Conservation (phyloP, 1,284 basidiomycete genomes). For the Nidula niveotomentosa region DNA sequence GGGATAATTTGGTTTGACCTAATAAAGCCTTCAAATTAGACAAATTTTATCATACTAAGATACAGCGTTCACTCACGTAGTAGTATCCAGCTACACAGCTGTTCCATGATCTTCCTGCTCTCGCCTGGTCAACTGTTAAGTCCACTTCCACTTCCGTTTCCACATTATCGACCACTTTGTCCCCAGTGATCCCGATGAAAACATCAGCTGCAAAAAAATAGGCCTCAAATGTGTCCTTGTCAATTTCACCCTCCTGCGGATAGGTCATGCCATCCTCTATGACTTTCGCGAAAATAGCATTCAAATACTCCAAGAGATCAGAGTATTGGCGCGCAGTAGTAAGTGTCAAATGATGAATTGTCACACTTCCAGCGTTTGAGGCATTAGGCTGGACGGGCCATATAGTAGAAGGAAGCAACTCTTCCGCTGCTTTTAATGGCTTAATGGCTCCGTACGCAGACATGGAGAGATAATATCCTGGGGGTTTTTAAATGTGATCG, state of each 20-base stretch:
- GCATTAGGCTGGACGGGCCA: conserved; percentile 15
- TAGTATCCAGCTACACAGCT: conserved; percentile 79
- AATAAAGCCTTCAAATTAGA: neutral
- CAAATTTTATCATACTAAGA: too few relatives aligned
- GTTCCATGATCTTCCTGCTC: conserved; percentile 57
- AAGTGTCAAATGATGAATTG: conserved; percentile 67
- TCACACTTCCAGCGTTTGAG: conserved; percentile 27
- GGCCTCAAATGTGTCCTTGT: conserved; percentile 54
- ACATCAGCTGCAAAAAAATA: conserved; percentile 82
- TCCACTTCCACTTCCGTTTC: conserved; percentile 17
- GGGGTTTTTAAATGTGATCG: too few relatives aligned
- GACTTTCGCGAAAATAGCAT: conserved; percentile 67
- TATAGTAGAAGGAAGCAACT: conserved; percentile 20
- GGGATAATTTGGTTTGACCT: conserved; percentile 91
- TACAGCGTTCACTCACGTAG: conserved; percentile 54
- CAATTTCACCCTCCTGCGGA: conserved; percentile 72
- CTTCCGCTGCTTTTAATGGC: neutral
- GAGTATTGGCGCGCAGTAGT: conserved; percentile 36
- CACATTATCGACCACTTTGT: conserved; percentile 15
- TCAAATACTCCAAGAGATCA: conserved; percentile 64
- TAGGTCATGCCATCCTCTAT: conserved; percentile 80
- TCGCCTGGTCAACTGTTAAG: conserved; percentile 41
- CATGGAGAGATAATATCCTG: neutral
- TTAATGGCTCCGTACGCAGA: neutral
- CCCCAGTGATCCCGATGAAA: conserved; percentile 63